Conservation (phyloP, 352 stramenopile species). For the Phytophthora agathidicida region DNA sequence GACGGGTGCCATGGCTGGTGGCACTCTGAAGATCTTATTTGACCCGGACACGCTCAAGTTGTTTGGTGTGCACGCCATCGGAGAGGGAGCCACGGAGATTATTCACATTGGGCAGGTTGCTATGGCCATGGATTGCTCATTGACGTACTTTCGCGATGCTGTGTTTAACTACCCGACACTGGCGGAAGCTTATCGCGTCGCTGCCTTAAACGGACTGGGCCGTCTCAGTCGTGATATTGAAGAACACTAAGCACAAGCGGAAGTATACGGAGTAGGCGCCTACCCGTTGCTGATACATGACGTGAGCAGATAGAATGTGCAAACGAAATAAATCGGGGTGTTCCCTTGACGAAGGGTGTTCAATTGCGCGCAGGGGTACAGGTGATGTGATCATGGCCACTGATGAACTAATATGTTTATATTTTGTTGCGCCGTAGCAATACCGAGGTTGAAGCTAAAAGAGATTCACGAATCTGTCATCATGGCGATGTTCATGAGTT, state of each 20-base stretch:
- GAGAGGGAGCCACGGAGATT: slow-evolving; percentile 90
- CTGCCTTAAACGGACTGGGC: slow-evolving; percentile 85
- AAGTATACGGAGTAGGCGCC: slow-evolving; percentile 10
- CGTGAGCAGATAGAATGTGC: slow-evolving; percentile 32
- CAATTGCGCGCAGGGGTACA: slow-evolving; percentile 5
- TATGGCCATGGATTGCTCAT: slow-evolving; percentile 78
- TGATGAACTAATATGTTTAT: slow-evolving; percentile 4
- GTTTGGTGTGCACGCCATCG: slow-evolving; percentile 89
- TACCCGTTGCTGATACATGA: slow-evolving; percentile 13
- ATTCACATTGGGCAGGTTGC: slow-evolving; percentile 93
- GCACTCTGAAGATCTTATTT: slow-evolving; percentile 92
- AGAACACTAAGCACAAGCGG: slow-evolving; percentile 56
- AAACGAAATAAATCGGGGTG: slow-evolving; percentile 30
- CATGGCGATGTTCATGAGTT: slow-evolving; percentile 51
- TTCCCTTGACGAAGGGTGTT: slow-evolving; percentile 3
- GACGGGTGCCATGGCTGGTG: slow-evolving; percentile 75
- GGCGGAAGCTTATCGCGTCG: slow-evolving; percentile 91
- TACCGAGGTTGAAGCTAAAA: slow-evolving; percentile 24
- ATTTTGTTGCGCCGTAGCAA: slow-evolving; percentile 19
- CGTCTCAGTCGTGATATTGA: slow-evolving; percentile 82
- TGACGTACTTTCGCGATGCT: slow-evolving; percentile 90
- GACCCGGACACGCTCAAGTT: slow-evolving; percentile 81
- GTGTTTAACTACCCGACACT: slow-evolving; percentile 94
- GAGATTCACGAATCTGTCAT: slow-evolving; percentile 48
- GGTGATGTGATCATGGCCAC: slow-evolving; percentile 4